These are phyloP conservation scores for Aspergillus kassunensis DNA, from an alignment of 495 filamentous ascomycete species.

Conservation along the genomic window DNA sequence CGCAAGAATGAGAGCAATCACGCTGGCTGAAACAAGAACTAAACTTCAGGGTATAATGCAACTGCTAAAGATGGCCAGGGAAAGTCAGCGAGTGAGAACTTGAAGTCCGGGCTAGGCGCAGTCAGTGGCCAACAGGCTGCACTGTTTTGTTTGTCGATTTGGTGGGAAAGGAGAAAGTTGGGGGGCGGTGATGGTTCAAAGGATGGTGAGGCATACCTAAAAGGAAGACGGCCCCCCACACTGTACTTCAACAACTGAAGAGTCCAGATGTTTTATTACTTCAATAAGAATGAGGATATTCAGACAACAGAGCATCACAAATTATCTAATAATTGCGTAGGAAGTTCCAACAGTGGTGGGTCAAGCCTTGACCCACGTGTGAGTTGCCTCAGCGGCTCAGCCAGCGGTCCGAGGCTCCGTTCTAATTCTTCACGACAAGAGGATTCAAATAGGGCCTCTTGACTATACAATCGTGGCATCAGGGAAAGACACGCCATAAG, in stretches of 20 bases:
- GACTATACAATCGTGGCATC: no score
- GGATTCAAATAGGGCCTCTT: no score
- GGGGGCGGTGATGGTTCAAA: slow-evolving; percentile 7
- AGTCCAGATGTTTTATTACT: neutral
- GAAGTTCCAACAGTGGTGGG: neutral
- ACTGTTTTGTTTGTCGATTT: slow-evolving; percentile 16
- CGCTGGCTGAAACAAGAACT: slow-evolving; percentile 1
- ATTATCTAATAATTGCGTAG: slow-evolving; percentile 8
- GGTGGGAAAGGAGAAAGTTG: neutral
- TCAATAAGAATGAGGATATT: neutral
- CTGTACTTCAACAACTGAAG: neutral
- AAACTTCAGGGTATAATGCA: slow-evolving; percentile 12
- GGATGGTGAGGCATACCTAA: neutral
- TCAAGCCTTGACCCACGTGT: slow-evolving; percentile 13
- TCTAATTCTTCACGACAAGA: neutral
- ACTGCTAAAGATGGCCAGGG: slow-evolving; percentile 1
- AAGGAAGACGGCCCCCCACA: neutral
- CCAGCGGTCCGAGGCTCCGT: slow-evolving; percentile 5
- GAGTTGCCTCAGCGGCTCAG: neutral
- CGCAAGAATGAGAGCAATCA: neutral
- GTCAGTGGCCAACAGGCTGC: slow-evolving; percentile 25
- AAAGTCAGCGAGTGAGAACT: slow-evolving; percentile 3
- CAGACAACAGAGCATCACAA: neutral
- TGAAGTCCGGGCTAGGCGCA: slow-evolving; percentile 1
- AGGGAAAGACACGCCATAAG: neutral